Base-by-base conservation (phyloP, 257 asterid genomes). In the Oldenlandia corymbosa region DNA sequence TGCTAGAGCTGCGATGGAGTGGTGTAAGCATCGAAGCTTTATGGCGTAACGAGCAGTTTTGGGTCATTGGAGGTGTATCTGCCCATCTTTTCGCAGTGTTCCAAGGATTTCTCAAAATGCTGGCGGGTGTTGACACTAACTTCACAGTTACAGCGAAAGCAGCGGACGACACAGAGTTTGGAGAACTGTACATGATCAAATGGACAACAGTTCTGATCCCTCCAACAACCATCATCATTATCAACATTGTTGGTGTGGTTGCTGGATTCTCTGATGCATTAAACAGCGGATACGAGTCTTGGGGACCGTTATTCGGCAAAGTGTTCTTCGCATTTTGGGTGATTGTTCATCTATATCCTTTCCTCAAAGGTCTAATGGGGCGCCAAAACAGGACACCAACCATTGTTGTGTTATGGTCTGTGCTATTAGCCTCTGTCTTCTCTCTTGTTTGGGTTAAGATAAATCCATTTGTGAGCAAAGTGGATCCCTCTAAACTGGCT, bases 141-240 rank as follows among this genome's bases (percentile, higher is more conserved):
- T 92, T 89, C 79, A 92, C 99, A 0, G 99, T 92, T 1, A 92
- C 97, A 14, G 43, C 95, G 1, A 92, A 89, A 69, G 82, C 96
- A 11, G 87, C 91, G 10, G 99, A 92, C 7, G 97, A 92, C 52
- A 65, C 82, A 0, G 95, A 92, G 68, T 92, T 92, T 61, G 99
- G 92, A 0, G 97, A 92, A 18, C 99, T 92, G 31, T 92, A 92
- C 65, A 4, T 89, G 1, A 32, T 92, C 79, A 92, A 92, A 64
- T 92, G 99, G 99, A 92, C 99, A 34, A 92, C 99, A 1, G 96
- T 89, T 37, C 62, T 92, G 76, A 92, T 92, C 76, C 99, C 99
- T 34, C 99, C 99, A 1, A 89, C 97, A 1, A 85, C 94, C 24
- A 87, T 89, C 45, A 93, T 92, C 31, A 58, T 92, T 21, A 43